phyloP scores from a whole-genome alignment of 345 rosid genomes.

The Citrus inodora region DNA sequence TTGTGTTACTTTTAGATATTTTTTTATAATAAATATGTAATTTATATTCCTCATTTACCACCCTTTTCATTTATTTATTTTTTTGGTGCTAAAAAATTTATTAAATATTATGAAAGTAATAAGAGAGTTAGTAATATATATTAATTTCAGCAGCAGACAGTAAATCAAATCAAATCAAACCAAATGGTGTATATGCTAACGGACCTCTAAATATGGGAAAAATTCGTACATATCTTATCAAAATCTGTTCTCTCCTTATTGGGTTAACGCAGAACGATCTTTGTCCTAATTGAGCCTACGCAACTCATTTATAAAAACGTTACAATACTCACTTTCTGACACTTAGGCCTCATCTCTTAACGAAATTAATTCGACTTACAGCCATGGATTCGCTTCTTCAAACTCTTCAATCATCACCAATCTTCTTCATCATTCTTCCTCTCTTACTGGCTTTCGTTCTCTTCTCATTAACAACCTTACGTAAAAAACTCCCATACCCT shows the following conservation, averaged over 20 bases:
- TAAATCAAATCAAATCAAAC: too few species aligned
- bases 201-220: background rate
- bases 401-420: slow-evolving; percentile 15
- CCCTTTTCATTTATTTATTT: too few species aligned
- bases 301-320: background rate
- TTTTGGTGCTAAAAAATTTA: too few species aligned
- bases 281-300: background rate
- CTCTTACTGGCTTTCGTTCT: background rate
- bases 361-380: background rate
- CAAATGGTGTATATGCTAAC: too few species aligned
- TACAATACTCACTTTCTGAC: background rate
- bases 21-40: too few species aligned
- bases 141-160: too few species aligned
- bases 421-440: slow-evolving; percentile 8
- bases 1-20: too few species aligned
- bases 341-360: background rate
- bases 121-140: too few species aligned
- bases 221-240: too few species aligned
- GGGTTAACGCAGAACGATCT: background rate
- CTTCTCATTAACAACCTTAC: background rate
- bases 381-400: slow-evolving; percentile 8
- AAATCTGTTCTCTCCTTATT: background rate
- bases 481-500: slow-evolving; percentile 42
- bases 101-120: too few species aligned
- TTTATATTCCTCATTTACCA: too few species aligned